Evolutionary conservation across 352 stramenopile species (phyloP).

Genomic region (Blastocystis sp.): DNA sequence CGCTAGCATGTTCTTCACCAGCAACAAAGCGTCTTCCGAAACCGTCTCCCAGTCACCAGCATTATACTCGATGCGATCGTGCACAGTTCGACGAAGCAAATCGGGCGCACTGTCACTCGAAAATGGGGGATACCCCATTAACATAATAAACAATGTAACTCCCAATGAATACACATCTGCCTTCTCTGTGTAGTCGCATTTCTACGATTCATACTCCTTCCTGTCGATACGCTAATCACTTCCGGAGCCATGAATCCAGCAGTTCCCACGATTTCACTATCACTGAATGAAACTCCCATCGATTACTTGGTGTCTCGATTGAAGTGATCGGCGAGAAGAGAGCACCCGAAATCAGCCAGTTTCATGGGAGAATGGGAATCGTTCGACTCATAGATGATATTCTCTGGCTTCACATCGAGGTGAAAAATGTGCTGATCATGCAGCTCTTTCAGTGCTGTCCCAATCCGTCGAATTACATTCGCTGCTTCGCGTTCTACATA

Average conservation of each 20-base stretch:
- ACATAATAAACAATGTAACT: constrained; percentile 32
- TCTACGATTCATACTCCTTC: background rate
- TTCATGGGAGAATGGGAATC: constrained; percentile 68
- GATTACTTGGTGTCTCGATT: background rate
- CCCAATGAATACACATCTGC: constrained; percentile 42
- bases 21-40: constrained; percentile 1
- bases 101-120: background rate
- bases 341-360: constrained; percentile 78
- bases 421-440: constrained; percentile 80
- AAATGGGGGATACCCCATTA: constrained; percentile 36
- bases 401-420: constrained; percentile 78
- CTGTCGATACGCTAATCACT: background rate
- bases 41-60: background rate
- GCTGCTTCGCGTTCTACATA: constrained; percentile 23
- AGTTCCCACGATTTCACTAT: constrained; percentile 30
- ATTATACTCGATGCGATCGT: constrained; percentile 20
- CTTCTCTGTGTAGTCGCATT: constrained; percentile 10
- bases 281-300: background rate
- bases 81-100: background rate
- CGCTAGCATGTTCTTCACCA: constrained; percentile 53
- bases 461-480: constrained; percentile 27
- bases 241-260: constrained; percentile 43
- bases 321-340: constrained; percentile 60
- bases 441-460: constrained; percentile 74
- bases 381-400: constrained; percentile 73